Evolutionary conservation across 345 rosid species (phyloP).

Genomic region (Lepidium didymum): DNA sequence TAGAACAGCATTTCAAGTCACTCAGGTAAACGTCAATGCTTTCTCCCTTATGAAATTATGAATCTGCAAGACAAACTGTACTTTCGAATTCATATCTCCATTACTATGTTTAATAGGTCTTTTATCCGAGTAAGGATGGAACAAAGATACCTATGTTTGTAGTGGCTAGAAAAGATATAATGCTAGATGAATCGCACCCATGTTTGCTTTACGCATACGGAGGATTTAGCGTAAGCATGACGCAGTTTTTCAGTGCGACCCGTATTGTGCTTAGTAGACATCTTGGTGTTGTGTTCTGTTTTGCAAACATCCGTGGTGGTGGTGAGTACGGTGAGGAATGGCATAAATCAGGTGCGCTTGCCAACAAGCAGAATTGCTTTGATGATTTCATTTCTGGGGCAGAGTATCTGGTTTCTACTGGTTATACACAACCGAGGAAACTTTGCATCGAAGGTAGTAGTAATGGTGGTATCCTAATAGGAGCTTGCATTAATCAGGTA

Average conservation of each 20-base stretch:
- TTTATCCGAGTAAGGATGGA: slow-evolving; percentile 76
- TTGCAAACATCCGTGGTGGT: slow-evolving; percentile 93
- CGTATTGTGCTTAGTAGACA: slow-evolving; percentile 67
- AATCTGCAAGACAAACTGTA: neutral
- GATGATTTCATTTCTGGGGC: slow-evolving; percentile 84
- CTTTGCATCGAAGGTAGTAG: slow-evolving; percentile 94
- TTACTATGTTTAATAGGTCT: slow-evolving; percentile 42
- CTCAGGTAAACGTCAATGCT: slow-evolving; percentile 57
- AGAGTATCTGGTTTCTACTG: slow-evolving; percentile 64
- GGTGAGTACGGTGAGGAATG: slow-evolving; percentile 98
- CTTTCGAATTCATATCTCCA: neutral
- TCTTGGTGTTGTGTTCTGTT: slow-evolving; percentile 69
- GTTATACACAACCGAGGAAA: slow-evolving; percentile 66
- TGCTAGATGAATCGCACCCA: slow-evolving; percentile 77
- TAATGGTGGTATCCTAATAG: slow-evolving; percentile 90
- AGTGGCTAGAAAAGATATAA: slow-evolving; percentile 51
- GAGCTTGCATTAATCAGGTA: slow-evolving; percentile 97
- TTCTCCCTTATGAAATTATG: neutral
- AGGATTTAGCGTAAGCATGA: slow-evolving; percentile 67
- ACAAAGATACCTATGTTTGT: slow-evolving; percentile 74
- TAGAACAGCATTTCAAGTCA: slow-evolving; percentile 55
- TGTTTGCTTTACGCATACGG: slow-evolving; percentile 92
- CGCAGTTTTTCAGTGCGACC: slow-evolving; percentile 65
- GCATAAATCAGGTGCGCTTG: slow-evolving; percentile 85
- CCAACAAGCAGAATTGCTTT: slow-evolving; percentile 77